Conservation (phyloP, 2,329 filamentous ascomycete species). For the Pseudocercospora macadamiae region DNA sequence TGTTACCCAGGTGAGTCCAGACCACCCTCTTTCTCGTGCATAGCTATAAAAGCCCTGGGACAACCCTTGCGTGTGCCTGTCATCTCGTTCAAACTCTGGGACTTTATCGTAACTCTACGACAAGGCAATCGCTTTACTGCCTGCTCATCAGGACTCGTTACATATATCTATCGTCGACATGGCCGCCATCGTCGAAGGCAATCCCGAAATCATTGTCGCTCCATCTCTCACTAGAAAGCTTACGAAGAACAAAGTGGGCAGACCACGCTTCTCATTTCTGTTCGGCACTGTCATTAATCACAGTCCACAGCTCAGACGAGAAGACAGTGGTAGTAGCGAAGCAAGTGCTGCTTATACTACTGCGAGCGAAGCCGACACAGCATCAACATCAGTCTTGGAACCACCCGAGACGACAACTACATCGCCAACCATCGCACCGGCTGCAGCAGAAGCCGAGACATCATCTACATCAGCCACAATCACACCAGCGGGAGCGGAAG, state of each 20-base stretch:
- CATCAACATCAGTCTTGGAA: constrained; percentile 3
- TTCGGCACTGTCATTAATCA: constrained; percentile 6
- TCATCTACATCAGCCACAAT: background rate
- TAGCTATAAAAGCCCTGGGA: constrained; percentile 2
- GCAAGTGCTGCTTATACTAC: background rate
- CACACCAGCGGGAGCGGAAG: background rate
- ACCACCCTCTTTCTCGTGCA: constrained; percentile 3
- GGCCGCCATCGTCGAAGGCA: background rate
- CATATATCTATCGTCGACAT: constrained; percentile 2
- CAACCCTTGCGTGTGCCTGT: constrained; percentile 6
- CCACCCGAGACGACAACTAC: constrained; percentile 2
- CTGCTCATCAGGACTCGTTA: background rate
- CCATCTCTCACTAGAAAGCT: background rate
- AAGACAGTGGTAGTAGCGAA: background rate
- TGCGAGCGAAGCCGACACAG: background rate
- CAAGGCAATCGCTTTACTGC: background rate
- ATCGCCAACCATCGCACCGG: background rate
- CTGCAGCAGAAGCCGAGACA: background rate
- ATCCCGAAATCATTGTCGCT: background rate
- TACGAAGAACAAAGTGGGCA: constrained; percentile 6
- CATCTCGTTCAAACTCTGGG: background rate
- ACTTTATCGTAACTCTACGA: background rate
- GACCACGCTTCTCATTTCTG: constrained; percentile 4
- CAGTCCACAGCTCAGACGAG: constrained; percentile 6
- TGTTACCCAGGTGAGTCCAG: constrained; percentile 1